Conservation (phyloP, 805 yeast species). For the Cyberlindnera petersonii region DNA sequence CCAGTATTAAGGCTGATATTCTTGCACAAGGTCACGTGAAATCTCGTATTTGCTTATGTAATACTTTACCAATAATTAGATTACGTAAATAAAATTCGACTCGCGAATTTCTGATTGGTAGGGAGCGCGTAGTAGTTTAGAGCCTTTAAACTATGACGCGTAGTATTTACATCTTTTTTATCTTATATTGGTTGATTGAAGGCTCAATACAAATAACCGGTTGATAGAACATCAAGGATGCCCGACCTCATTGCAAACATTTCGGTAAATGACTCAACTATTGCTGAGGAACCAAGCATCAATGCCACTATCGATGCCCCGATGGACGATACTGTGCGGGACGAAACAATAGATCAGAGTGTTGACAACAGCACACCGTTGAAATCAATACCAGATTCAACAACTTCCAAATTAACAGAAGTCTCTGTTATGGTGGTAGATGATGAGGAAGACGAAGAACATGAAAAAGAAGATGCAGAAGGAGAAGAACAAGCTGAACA, state of each 20-base stretch:
- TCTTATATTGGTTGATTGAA: too few relatives aligned
- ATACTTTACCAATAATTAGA: neutral
- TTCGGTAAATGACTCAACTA: slow-evolving; percentile 12
- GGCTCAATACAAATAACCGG: too few relatives aligned
- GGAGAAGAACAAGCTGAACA: slow-evolving; percentile 26
- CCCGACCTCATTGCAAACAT: slow-evolving; percentile 11
- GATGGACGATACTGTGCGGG: slow-evolving; percentile 8
- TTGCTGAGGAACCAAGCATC: slow-evolving; percentile 15
- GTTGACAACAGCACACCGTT: slow-evolving; percentile 9
- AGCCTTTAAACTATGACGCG: too few relatives aligned
- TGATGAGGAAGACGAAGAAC: slow-evolving; percentile 12
- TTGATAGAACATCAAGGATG: slow-evolving; percentile 1
- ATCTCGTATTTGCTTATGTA: slow-evolving; percentile 2
- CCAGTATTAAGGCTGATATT: too few relatives aligned
- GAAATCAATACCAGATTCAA: too few relatives aligned
- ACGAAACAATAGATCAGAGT: slow-evolving; percentile 12
- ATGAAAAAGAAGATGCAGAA: slow-evolving; percentile 19
- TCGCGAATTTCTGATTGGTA: too few relatives aligned
- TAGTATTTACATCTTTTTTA: too few relatives aligned
- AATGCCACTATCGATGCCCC: slow-evolving; percentile 15
- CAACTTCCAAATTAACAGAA: too few relatives aligned
- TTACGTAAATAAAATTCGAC: neutral
- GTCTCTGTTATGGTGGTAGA: too few relatives aligned
- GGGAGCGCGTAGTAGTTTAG: too few relatives aligned
- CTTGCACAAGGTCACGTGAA: slow-evolving; percentile 6